phyloP scores from a whole-genome alignment of 1,139 yeast genomes.

The Scheffersomyces segobiensis region DNA sequence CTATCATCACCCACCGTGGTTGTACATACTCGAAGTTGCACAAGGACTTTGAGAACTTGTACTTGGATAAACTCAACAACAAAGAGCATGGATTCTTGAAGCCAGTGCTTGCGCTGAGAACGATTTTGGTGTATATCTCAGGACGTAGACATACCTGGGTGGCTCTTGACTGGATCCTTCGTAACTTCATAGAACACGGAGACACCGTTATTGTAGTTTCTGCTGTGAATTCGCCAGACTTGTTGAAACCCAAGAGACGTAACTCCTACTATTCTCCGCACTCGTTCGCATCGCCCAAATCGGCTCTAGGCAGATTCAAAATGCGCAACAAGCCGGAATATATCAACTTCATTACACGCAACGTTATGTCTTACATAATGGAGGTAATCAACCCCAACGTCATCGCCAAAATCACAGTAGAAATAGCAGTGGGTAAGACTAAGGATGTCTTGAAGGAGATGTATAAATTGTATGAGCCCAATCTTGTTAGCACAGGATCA shows the following conservation, averaged over 20 bases:
- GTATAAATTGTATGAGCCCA: conserved; percentile 64
- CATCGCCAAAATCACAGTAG: conserved; percentile 60
- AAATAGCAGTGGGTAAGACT: conserved; percentile 60
- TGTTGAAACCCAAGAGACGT: conserved; percentile 3
- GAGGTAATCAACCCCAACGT: conserved; percentile 48
- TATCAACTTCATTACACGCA: conserved; percentile 33
- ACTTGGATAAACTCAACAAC: conserved; percentile 30
- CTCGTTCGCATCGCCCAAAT: conserved; percentile 18
- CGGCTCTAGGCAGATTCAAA: conserved; percentile 32
- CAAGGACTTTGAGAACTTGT: conserved; percentile 39
- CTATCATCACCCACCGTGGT: conserved; percentile 52
- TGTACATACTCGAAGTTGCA: conserved; percentile 53
- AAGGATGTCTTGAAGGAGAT: conserved; percentile 59
- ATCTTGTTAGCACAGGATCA: conserved; percentile 61
- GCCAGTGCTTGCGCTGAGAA: conserved; percentile 53
- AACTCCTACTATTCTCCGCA: conserved; percentile 1
- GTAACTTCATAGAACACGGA: conserved; percentile 54
- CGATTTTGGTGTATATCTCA: conserved; percentile 61
- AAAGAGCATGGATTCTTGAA: conserved; percentile 14
- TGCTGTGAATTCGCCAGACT: conserved; percentile 24
- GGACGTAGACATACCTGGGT: conserved; percentile 82
- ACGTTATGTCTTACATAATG: conserved; percentile 50
- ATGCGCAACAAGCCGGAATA: conserved; percentile 37
- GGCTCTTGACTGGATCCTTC: conserved; percentile 67
- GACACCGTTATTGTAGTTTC: conserved; percentile 64